These are phyloP conservation scores for Fusarium sp. DNA, from an alignment of 2,329 filamentous ascomycete genomes.

Conservation along the genomic window DNA sequence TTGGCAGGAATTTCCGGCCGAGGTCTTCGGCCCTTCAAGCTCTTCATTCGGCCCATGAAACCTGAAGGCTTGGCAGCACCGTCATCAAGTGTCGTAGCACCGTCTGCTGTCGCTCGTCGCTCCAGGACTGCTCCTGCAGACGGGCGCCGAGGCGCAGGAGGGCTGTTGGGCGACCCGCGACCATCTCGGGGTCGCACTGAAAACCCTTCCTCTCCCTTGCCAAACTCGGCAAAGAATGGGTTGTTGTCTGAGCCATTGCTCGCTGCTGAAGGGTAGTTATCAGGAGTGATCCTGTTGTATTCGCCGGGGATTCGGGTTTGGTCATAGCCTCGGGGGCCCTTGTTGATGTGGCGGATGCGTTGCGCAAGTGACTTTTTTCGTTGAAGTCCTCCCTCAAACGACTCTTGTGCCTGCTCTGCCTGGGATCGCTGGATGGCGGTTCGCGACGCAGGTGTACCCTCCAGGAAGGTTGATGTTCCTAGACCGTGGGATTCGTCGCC, in stretches of 20 bases:
- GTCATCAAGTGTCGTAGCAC: slow-evolving; percentile 52
- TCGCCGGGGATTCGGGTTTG: slow-evolving; percentile 67
- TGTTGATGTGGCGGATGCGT: slow-evolving; percentile 86
- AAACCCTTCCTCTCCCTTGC: slow-evolving; percentile 65
- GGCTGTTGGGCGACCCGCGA: slow-evolving; percentile 66
- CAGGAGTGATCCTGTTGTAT: slow-evolving; percentile 57
- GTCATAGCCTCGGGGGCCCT: slow-evolving; percentile 70
- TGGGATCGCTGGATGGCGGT: slow-evolving; percentile 82
- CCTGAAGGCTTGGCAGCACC: slow-evolving; percentile 66
- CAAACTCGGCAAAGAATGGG: slow-evolving; percentile 87
- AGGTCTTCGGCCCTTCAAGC: slow-evolving; percentile 74
- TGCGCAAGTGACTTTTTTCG: slow-evolving; percentile 97
- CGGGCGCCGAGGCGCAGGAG: slow-evolving; percentile 57
- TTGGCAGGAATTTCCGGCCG: slow-evolving; percentile 52
- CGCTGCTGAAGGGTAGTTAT: slow-evolving; percentile 49
- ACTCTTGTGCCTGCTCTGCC: slow-evolving; percentile 73
- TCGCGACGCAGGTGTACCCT: slow-evolving; percentile 89
- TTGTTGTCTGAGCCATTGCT: slow-evolving; percentile 63
- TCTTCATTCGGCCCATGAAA: slow-evolving; percentile 84
- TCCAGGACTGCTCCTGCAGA: slow-evolving; percentile 64
- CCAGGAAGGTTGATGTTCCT: slow-evolving; percentile 94
- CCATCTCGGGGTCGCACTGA: slow-evolving; percentile 56
- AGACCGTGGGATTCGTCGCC: slow-evolving; percentile 86
- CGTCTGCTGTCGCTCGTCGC: slow-evolving; percentile 73
- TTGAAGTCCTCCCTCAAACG: slow-evolving; percentile 71